Evolutionary conservation across 345 rosid genomes (phyloP).

Genomic region (Brassica cretica): DNA sequence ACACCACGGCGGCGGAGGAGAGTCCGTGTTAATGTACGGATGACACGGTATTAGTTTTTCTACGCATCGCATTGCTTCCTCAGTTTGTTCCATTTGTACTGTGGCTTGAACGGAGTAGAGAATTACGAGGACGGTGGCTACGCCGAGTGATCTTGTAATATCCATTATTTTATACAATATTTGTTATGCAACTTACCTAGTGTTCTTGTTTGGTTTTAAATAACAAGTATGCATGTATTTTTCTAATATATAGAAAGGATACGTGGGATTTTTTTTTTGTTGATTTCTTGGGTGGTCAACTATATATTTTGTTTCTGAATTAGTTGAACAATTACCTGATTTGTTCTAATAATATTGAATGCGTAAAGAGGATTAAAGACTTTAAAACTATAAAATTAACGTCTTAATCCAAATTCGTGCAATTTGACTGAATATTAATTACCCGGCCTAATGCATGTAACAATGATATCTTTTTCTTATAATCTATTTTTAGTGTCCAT

Average conservation of each 20-base stretch:
- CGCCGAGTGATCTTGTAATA: neutral
- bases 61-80: constrained; percentile 40
- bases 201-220: neutral
- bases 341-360: constrained; percentile 2
- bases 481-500: neutral
- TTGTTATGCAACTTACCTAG: neutral
- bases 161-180: neutral
- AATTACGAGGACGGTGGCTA: neutral
- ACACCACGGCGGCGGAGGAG: constrained; percentile 44
- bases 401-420: neutral
- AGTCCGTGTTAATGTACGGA: constrained; percentile 30
- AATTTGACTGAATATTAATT: constrained; percentile 1
- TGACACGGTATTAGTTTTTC: constrained; percentile 53
- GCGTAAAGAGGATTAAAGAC: neutral
- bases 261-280: neutral
- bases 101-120: constrained; percentile 19
- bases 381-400: neutral
- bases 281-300: neutral
- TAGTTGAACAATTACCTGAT: neutral
- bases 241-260: constrained; percentile 2
- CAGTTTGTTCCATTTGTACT: neutral
- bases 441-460: constrained; percentile 5
- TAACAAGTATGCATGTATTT: neutral
- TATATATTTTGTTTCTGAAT: constrained; percentile 13
- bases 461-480: neutral